Percentiles rank a stretch among this genome's conserved stretches.
Evolutionary conservation across 176 grass and related monocot genomes (phyloP).

Genomic region (Carex myosuroides): DNA sequence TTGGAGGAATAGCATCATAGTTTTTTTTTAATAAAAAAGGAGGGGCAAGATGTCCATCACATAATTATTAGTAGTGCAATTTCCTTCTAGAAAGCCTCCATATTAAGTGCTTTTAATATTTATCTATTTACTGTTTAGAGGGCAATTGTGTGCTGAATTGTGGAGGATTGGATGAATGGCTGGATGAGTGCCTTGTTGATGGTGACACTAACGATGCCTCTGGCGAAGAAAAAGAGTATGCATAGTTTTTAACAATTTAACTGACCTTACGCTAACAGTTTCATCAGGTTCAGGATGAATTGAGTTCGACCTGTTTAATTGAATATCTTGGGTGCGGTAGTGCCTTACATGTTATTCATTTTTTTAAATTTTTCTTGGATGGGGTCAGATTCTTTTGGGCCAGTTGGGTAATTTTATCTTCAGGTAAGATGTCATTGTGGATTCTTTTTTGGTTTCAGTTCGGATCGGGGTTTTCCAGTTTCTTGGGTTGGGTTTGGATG

Average conservation of each 20-base stretch:
- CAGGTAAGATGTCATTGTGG: background rate
- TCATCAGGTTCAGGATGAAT: background rate
- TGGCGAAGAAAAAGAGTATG: conserved; percentile 53
- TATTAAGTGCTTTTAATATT: conserved; percentile 18
- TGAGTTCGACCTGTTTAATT: background rate
- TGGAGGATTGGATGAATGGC: conserved; percentile 59
- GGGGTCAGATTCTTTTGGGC: background rate
- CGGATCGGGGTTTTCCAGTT: background rate
- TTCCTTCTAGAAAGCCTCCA: background rate
- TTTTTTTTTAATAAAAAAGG: background rate
- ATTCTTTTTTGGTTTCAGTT: background rate
- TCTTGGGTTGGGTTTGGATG: background rate
- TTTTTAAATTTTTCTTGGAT: background rate
- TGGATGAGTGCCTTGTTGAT: conserved; percentile 65
- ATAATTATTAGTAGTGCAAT: background rate
- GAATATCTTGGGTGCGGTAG: background rate
- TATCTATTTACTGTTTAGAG: conserved; percentile 38
- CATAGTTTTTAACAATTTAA: background rate
- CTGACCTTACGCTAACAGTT: background rate
- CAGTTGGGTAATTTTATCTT: background rate
- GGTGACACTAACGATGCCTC: conserved; percentile 25
- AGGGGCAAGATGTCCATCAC: background rate
- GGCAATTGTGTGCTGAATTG: conserved; percentile 43
- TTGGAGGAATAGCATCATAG: background rate
- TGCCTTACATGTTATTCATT: background rate